A percentile compares a stretch with the other conserved stretches of the same genome.
These are phyloP conservation scores for Clitopilus hobsonii DNA, from an alignment of 768 basidiomycete genomes.

Conservation along the genomic window DNA sequence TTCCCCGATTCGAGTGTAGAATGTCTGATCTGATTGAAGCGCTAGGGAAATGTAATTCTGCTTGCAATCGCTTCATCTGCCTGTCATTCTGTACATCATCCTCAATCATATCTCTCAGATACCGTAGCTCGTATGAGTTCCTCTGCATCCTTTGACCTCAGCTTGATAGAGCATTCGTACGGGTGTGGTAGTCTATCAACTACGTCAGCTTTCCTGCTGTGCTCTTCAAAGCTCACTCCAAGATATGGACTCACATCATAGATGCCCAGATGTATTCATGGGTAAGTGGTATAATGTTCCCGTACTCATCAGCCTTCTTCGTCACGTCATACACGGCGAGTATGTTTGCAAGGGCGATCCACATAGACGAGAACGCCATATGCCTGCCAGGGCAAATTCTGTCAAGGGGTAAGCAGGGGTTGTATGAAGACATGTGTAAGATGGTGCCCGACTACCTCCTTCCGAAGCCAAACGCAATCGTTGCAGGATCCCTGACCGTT, in stretches of 20 bases:
- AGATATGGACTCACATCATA: not conserved
- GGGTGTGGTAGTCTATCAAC: slow-evolving; percentile 15
- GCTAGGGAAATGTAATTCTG: no score
- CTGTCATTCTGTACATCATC: no score
- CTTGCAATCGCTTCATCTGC: no score
- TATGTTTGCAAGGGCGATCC: slow-evolving; percentile 23
- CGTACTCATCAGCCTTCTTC: slow-evolving; percentile 14
- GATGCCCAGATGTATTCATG: slow-evolving; percentile 4
- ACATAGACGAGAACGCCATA: slow-evolving; percentile 26
- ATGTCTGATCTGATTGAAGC: no score
- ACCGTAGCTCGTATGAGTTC: slow-evolving; percentile 11
- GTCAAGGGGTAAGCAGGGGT: not conserved
- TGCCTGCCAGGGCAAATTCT: slow-evolving; percentile 30
- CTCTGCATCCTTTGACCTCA: slow-evolving; percentile 19
- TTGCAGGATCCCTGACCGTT: slow-evolving; percentile 19
- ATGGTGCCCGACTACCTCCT: slow-evolving; percentile 16
- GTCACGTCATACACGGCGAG: slow-evolving; percentile 25
- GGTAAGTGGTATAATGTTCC: slow-evolving; percentile 11
- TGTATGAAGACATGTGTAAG: not conserved
- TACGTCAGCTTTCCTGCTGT: slow-evolving; percentile 12
- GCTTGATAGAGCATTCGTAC: slow-evolving; percentile 23
- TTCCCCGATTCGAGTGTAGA: no score
- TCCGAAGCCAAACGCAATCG: slow-evolving; percentile 27
- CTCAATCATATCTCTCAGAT: not conserved
- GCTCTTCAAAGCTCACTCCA: no score